phyloP scores from a whole-genome alignment of 1,139 yeast species.

The Kodamaea suecica region DNA sequence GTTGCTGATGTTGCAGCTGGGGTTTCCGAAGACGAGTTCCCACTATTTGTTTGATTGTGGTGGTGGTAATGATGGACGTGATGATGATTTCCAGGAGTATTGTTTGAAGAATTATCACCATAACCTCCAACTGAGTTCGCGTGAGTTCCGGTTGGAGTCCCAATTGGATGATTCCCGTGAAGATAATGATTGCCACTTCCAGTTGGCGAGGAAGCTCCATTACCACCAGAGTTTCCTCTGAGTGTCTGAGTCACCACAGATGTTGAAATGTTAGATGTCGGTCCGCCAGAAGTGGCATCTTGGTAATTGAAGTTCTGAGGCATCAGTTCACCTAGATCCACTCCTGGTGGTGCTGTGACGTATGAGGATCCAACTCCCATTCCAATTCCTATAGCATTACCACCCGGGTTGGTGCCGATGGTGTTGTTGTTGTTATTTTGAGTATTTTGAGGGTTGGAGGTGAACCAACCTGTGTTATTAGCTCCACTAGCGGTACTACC shows the following conservation, averaged over 20 bases:
- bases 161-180: background rate
- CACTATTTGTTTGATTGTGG: background rate
- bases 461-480: background rate
- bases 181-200: conserved; percentile 1
- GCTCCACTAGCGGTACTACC: background rate
- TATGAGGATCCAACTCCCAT: conserved; percentile 4
- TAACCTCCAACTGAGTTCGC: background rate
- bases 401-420: too few species aligned
- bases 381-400: conserved; percentile 3
- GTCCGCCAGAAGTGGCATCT: background rate
- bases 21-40: background rate
- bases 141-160: background rate
- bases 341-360: conserved; percentile 6
- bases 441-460: background rate
- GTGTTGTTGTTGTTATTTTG: conserved; percentile 1
- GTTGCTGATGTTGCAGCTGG: conserved; percentile 1
- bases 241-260: background rate
- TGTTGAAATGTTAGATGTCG: too few species aligned
- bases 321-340: conserved; percentile 6
- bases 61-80: conserved; percentile 3
- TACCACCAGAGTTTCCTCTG: background rate
- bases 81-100: conserved; percentile 2
- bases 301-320: conserved; percentile 2
- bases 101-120: background rate
- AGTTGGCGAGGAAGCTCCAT: background rate